Evolutionary conservation across 768 basidiomycete species (phyloP), one percentile per base, ranked within the genome.

Genomic region (Termitomyces sp.): DNA sequence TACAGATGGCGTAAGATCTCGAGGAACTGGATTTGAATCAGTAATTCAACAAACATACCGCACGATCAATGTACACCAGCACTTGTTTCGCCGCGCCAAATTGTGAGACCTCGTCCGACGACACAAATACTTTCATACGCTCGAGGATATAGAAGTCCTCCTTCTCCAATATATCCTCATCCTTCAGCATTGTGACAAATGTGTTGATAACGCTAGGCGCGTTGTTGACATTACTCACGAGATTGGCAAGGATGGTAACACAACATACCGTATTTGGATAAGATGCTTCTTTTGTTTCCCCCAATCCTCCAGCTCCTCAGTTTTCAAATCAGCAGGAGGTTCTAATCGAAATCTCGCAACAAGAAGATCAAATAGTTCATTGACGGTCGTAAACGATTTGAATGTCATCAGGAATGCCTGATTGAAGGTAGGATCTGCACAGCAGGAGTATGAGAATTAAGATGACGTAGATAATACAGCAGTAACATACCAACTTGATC

Each of bases 401-500:
- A 92, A 97, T 0, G 96, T 97, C 83, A 97, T 88, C 61, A 98
- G 72, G 80, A 98, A 98, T 0, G 94, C 87, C 67, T 88, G 86
- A 68, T 80, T 89, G 72, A 88, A 96, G 7, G 82, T 81, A 0
- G 86, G 80, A 69, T 97, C 63, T 56, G 52, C 54, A 25, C 19
- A 17, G 32, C 48, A 48, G 55, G n/a, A 17, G 47, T 7, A 32
- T 43, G 21, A 55, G 58, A 23, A 53, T 28, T 35, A 35, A 60
- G 51, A 37, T 21, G 47, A 40, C 17, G 11, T 34, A 43, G 46
- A 45, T 40, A 30, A 52, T 27, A 11, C 35, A 43, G 14, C 5
- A 23, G 39, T 17, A n/a, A 68, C 85, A 65, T 62, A 92, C 94
- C 91, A 53, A 84, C 84, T 64, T 86, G 83, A 60, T 95, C 93